phyloP scores from a whole-genome alignment of 73 alveolate genomes.

The Stentor coeruleus region DNA sequence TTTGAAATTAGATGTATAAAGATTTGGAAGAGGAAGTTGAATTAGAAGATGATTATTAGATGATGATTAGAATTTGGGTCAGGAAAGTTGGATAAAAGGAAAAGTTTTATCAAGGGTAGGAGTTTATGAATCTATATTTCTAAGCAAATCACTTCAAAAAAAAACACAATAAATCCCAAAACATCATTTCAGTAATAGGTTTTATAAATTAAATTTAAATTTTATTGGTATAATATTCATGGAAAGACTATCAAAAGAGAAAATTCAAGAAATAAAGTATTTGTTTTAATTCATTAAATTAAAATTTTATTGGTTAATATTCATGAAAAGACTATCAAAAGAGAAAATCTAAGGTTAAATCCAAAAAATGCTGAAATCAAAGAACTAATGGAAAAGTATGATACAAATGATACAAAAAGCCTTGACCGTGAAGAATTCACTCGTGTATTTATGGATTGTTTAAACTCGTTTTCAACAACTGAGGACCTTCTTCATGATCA shows the following conservation, averaged over 20 bases:
- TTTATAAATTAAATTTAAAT: too few species aligned
- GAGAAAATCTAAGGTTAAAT: background rate
- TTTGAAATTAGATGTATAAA: too few species aligned
- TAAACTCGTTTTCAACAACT: background rate
- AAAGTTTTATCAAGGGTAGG: too few species aligned
- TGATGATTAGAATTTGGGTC: too few species aligned
- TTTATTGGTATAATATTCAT: too few species aligned
- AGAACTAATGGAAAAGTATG: background rate
- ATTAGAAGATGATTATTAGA: too few species aligned
- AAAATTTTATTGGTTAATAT: background rate
- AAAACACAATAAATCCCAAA: too few species aligned
- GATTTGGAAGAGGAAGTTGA: too few species aligned
- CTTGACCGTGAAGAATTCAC: background rate
- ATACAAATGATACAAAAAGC: background rate
- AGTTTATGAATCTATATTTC: too few species aligned
- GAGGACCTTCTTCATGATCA: background rate
- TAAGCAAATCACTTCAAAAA: too few species aligned
- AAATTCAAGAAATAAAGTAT: background rate
- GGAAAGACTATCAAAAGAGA: background rate
- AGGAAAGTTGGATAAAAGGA: too few species aligned
- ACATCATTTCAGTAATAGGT: too few species aligned
- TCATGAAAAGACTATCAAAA: background rate
- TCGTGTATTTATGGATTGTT: background rate
- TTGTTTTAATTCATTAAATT: background rate
- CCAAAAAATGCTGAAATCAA: background rate